Evolutionary conservation across 2,329 filamentous ascomycete species (phyloP).

Genomic region (Cladosporium cucumerinum): DNA sequence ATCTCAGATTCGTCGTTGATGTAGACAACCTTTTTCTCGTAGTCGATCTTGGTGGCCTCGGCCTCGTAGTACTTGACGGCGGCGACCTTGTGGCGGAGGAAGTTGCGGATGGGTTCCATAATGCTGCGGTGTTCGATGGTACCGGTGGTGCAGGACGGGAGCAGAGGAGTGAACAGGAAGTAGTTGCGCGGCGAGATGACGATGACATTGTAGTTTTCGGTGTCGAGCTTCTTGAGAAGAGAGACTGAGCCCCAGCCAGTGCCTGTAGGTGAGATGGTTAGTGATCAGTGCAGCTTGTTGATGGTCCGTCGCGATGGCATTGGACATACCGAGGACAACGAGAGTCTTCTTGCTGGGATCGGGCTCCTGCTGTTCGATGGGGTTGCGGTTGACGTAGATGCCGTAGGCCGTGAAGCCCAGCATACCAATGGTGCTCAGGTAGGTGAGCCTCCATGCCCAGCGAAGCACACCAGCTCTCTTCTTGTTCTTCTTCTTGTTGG

Average conservation of each 20-base stretch:
- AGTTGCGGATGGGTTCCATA: slow-evolving; percentile 97
- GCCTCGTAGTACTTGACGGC: slow-evolving; percentile 97
- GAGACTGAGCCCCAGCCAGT: slow-evolving; percentile 96
- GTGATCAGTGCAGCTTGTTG: slow-evolving; percentile 20
- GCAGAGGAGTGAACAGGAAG: slow-evolving; percentile 97
- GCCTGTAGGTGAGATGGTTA: slow-evolving; percentile 52
- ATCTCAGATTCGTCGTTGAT: slow-evolving; percentile 92
- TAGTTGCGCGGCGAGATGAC: slow-evolving; percentile 98
- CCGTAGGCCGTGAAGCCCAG: slow-evolving; percentile 72
- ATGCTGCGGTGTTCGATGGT: slow-evolving; percentile 98
- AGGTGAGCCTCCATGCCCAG: slow-evolving; percentile 80
- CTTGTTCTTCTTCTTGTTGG: slow-evolving; percentile 52
- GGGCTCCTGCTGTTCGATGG: slow-evolving; percentile 70
- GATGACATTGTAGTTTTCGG: slow-evolving; percentile 97
- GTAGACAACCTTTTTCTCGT: slow-evolving; percentile 80
- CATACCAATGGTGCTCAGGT: slow-evolving; percentile 68
- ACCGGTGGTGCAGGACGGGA: slow-evolving; percentile 95
- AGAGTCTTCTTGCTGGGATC: slow-evolving; percentile 95
- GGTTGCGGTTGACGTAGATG: slow-evolving; percentile 79
- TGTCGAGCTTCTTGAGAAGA: slow-evolving; percentile 96
- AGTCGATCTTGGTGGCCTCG: slow-evolving; percentile 92
- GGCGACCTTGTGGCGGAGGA: slow-evolving; percentile 90
- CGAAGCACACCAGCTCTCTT: slow-evolving; percentile 66
- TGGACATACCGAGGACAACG: slow-evolving; percentile 75
- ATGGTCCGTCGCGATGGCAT: background rate